Conservation (phyloP, 148 eudicot species). For the Fallopia convolvulus region DNA sequence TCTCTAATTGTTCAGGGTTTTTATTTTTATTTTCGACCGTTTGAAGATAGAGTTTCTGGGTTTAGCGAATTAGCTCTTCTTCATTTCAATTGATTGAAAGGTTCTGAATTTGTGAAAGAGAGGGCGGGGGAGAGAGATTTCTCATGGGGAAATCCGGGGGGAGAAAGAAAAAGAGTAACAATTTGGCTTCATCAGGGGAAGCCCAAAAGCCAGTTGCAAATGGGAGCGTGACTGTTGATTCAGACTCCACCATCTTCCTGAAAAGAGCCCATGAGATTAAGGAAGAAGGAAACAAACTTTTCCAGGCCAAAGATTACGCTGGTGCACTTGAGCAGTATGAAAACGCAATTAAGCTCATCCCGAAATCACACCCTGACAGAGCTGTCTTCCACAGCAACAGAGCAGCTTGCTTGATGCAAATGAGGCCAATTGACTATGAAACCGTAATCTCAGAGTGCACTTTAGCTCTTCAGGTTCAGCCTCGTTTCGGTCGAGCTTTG, state of each 20-base stretch:
- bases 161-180: conserved; percentile 60
- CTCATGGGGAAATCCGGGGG: conserved; percentile 92
- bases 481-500: conserved; percentile 63
- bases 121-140: background rate
- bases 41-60: background rate
- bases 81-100: background rate
- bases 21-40: background rate
- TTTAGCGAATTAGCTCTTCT: too few species aligned
- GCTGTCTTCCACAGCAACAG: conserved; percentile 87
- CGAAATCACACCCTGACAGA: conserved; percentile 67
- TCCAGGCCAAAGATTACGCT: conserved; percentile 63
- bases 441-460: conserved; percentile 70
- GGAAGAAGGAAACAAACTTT: conserved; percentile 74
- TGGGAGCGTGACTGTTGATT: conserved; percentile 38
- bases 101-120: background rate
- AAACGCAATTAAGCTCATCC: conserved; percentile 72
- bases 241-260: conserved; percentile 58
- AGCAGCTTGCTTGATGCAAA: conserved; percentile 96
- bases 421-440: conserved; percentile 84
- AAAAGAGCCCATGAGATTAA: conserved; percentile 85
- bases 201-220: conserved; percentile 16
- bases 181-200: conserved; percentile 17
- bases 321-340: conserved; percentile 83
- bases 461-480: conserved; percentile 78
- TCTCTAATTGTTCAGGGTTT: background rate